Percentiles rank a stretch among this genome's conserved stretches.
Evolutionary conservation across 192 early-diverging fungal genomes (phyloP).

Genomic region (Backusella psychrophila): DNA sequence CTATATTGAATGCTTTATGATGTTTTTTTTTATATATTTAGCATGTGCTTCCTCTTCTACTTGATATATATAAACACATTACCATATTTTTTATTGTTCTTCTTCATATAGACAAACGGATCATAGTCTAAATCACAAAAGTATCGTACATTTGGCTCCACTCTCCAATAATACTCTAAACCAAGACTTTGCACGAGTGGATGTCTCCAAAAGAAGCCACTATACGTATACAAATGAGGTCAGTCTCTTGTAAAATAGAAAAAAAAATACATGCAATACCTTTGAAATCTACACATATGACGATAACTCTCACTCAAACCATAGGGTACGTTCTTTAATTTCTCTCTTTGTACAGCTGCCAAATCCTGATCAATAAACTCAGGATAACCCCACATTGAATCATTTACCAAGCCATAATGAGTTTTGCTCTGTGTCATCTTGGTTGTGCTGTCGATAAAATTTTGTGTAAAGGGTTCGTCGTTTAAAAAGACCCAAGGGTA

Average conservation of each 20-base stretch:
- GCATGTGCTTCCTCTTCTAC: background rate
- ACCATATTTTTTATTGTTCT: conserved; percentile 45
- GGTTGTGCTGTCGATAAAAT: conserved; percentile 58
- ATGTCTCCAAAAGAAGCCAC: conserved; percentile 52
- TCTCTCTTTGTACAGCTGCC: conserved; percentile 49
- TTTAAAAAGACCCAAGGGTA: conserved; percentile 89
- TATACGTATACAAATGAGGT: background rate
- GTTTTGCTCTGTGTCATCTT: conserved; percentile 47
- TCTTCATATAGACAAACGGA: conserved; percentile 49
- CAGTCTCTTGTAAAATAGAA: no score
- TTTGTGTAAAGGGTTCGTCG: conserved; percentile 68
- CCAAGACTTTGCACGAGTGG: conserved; percentile 40
- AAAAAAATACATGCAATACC: background rate
- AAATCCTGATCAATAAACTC: conserved; percentile 63
- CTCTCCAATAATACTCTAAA: conserved; percentile 58
- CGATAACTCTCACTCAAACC: conserved; percentile 73
- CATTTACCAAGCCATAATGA: conserved; percentile 63
- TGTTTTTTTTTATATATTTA: background rate
- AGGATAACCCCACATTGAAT: conserved; percentile 74
- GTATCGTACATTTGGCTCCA: conserved; percentile 57
- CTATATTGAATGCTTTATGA: conserved; percentile 61
- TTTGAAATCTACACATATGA: conserved; percentile 78
- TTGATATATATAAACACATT: background rate
- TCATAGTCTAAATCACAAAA: conserved; percentile 56
- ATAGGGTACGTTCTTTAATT: conserved; percentile 57